phyloP scores from a whole-genome alignment of 2,329 filamentous ascomycete genomes.

The Epichloe amarillans region DNA sequence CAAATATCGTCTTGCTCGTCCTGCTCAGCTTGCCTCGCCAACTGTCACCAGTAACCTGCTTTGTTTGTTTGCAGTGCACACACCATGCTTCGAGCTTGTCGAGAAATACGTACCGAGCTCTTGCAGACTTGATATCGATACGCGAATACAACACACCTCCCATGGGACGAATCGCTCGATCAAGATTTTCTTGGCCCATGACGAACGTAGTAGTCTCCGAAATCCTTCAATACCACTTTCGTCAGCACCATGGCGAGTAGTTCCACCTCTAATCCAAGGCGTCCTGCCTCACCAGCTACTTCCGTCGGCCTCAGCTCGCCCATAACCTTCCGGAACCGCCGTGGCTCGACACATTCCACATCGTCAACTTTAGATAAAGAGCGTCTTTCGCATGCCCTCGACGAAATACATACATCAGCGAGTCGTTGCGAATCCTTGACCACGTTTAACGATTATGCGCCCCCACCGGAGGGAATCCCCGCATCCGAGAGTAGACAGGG shows the following conservation, averaged over 20 bases:
- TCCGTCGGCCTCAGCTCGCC: conserved; percentile 16
- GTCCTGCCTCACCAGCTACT: conserved; percentile 16
- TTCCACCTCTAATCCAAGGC: conserved; percentile 16
- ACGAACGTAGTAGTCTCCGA: conserved; percentile 6
- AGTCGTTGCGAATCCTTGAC: conserved; percentile 75
- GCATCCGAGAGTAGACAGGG: conserved; percentile 55
- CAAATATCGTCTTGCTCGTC: neutral
- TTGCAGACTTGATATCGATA: conserved; percentile 4
- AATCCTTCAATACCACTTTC: neutral
- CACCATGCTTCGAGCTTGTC: conserved; percentile 6
- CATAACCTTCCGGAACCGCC: conserved; percentile 19
- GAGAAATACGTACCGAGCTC: conserved; percentile 1
- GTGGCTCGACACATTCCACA: conserved; percentile 27
- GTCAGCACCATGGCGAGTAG: conserved; percentile 16
- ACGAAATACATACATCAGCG: conserved; percentile 81
- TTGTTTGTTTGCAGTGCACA: neutral
- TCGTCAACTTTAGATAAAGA: conserved; percentile 47
- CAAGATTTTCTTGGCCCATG: neutral
- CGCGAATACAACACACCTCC: neutral
- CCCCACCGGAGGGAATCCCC: conserved; percentile 46
- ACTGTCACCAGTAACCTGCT: neutral
- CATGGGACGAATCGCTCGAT: neutral
- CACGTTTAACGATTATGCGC: conserved; percentile 86
- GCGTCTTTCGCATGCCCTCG: conserved; percentile 62
- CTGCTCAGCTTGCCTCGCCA: neutral